Percentiles rank a stretch among this genome's conserved stretches.
Evolutionary conservation across 83 land plant species (phyloP).

Genomic region (Picea abies): DNA sequence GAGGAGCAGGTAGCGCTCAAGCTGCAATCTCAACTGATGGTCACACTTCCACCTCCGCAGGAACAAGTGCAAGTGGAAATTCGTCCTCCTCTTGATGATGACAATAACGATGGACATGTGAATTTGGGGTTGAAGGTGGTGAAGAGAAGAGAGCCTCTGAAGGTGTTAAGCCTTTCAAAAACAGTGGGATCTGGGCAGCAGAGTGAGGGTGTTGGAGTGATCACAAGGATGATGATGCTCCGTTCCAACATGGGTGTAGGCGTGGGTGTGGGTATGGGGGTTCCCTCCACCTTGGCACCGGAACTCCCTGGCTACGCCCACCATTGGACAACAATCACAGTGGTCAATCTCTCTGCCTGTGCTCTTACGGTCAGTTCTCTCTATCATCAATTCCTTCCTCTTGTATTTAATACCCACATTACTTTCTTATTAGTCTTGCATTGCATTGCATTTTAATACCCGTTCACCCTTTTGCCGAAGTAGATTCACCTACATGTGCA

Average conservation of each 20-base stretch:
- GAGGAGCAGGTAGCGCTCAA: constrained; percentile 94
- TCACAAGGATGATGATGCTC: constrained; percentile 50
- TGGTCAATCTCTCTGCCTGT: constrained; percentile 67
- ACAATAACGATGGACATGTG: constrained; percentile 27
- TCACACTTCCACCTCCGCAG: constrained; percentile 87
- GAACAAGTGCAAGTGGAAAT: constrained; percentile 37
- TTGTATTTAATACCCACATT: no score
- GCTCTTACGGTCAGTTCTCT: constrained; percentile 60
- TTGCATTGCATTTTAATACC: no score
- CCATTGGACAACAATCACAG: constrained; percentile 67
- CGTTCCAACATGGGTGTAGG: constrained; percentile 36
- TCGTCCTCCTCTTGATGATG: constrained; percentile 1
- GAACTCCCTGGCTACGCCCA: constrained; percentile 44
- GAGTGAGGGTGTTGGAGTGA: constrained; percentile 83
- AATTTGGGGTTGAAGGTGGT: constrained; percentile 69
- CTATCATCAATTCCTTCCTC: neutral
- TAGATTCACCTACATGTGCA: no score
- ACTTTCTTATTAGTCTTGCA: no score
- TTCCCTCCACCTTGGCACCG: constrained; percentile 21
- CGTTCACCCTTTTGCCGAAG: no score
- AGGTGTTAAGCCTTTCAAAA: constrained; percentile 56
- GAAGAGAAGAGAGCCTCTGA: constrained; percentile 83
- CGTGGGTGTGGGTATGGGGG: constrained; percentile 17
- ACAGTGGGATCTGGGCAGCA: constrained; percentile 84
- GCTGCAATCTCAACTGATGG: constrained; percentile 97